Conservation (phyloP, 2,329 filamentous ascomycete genomes). For the Keithomyces neogunnii region DNA sequence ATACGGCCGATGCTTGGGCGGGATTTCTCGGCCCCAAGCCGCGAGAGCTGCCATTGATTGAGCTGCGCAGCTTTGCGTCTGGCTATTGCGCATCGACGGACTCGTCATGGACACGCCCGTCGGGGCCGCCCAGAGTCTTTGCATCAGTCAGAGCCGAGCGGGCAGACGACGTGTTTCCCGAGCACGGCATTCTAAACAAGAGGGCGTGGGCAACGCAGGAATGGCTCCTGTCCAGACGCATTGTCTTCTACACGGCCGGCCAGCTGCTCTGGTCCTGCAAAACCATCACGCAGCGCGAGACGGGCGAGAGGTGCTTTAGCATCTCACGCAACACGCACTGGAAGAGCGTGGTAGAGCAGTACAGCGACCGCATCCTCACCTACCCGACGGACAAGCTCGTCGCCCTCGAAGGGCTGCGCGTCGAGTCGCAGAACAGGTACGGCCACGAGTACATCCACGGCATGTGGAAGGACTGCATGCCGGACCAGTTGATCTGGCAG, state of each 20-base stretch:
- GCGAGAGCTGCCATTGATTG: too few species aligned
- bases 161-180: constrained; percentile 9
- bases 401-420: constrained; percentile 10
- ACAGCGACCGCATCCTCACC: constrained; percentile 10
- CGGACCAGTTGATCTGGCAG: constrained; percentile 12
- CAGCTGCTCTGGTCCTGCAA: constrained; percentile 13
- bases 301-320: constrained; percentile 11
- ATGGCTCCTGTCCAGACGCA: constrained; percentile 12
- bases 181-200: constrained; percentile 10
- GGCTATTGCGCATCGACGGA: too few species aligned
- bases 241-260: constrained; percentile 12
- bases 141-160: constrained; percentile 9
- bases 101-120: too few species aligned
- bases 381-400: constrained; percentile 10
- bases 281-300: constrained; percentile 11
- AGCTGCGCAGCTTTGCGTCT: too few species aligned
- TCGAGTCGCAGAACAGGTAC: constrained; percentile 7
- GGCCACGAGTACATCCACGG: constrained; percentile 8
- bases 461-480: constrained; percentile 10
- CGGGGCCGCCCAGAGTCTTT: constrained; percentile 1
- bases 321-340: constrained; percentile 11
- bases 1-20: too few species aligned
- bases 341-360: constrained; percentile 10
- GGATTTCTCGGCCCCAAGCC: too few species aligned
- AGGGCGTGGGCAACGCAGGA: constrained; percentile 13